phyloP scores from a whole-genome alignment of 352 stramenopile genomes.

The Achlya hypogyna region DNA sequence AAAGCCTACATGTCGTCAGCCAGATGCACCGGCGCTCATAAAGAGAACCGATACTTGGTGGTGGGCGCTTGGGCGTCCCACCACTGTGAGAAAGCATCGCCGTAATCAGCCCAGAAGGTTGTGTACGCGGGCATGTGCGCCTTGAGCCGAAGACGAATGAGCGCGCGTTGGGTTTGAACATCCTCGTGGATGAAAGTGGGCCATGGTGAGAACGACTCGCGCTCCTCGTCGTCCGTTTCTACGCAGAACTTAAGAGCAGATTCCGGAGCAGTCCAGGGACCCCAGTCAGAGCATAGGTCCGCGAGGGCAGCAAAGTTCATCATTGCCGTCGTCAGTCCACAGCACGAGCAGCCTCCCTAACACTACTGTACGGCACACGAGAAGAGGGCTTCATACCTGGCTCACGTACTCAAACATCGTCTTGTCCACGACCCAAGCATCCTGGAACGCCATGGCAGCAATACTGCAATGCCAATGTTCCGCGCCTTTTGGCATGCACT shows the following conservation, averaged over 20 bases:
- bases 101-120: conserved; percentile 49
- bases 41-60: conserved; percentile 22
- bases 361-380: background rate
- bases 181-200: conserved; percentile 85
- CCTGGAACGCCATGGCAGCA: conserved; percentile 20
- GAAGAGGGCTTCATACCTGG: conserved; percentile 30
- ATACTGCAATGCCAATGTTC: background rate
- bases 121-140: conserved; percentile 60
- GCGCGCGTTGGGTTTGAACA: conserved; percentile 86
- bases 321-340: conserved; percentile 77
- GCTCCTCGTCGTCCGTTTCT: conserved; percentile 88
- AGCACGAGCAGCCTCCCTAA: conserved; percentile 88
- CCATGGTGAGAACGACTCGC: conserved; percentile 82
- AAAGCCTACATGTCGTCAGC: conserved; percentile 36
- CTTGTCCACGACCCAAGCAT: conserved; percentile 86
- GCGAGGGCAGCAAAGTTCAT: conserved; percentile 82
- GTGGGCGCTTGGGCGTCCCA: conserved; percentile 42
- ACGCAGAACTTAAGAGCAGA: conserved; percentile 7
- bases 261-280: conserved; percentile 21
- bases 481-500: too few species aligned
- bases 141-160: conserved; percentile 79
- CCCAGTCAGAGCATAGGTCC: conserved; percentile 85
- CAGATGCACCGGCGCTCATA: background rate
- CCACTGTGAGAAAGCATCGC: conserved; percentile 52
- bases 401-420: conserved; percentile 94